A percentile compares a stretch with the other conserved stretches of the same genome.
Evolutionary conservation across 2,329 filamentous ascomycete genomes (phyloP).

Genomic region (Epichloe baconii): DNA sequence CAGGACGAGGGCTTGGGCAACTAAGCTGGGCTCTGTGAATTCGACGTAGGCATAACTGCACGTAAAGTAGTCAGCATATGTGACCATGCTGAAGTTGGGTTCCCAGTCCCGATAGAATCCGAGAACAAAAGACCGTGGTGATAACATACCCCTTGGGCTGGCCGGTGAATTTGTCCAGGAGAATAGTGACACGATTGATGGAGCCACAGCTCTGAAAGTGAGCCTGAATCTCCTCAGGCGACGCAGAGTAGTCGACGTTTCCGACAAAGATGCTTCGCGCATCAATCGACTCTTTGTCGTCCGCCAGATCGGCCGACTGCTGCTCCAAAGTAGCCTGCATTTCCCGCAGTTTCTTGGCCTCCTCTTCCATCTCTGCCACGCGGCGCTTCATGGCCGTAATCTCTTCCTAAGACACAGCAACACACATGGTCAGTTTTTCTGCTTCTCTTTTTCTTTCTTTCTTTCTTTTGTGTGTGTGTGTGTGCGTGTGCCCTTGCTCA

Average conservation of each 20-base stretch:
- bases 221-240: conserved; percentile 89
- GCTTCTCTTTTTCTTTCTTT: not conserved
- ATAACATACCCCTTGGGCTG: conserved; percentile 82
- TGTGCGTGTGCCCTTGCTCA: not conserved
- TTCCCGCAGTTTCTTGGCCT: conserved; percentile 73
- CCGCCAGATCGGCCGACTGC: conserved; percentile 67
- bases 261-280: conserved; percentile 94
- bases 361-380: conserved; percentile 82
- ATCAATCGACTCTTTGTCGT: conserved; percentile 94
- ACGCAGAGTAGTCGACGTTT: conserved; percentile 95
- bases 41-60: conserved; percentile 94
- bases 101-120: not conserved
- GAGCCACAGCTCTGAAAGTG: conserved; percentile 96
- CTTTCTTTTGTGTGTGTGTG: not conserved
- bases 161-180: conserved; percentile 95
- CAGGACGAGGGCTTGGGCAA: conserved; percentile 83
- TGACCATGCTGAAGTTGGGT: not conserved
- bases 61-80: not conserved
- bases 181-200: conserved; percentile 95
- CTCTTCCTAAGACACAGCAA: conserved; percentile 44
- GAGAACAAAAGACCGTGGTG: not conserved
- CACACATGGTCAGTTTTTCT: conserved; percentile 18
- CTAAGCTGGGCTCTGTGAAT: conserved; percentile 85
- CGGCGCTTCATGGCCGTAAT: conserved; percentile 78
- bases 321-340: conserved; percentile 81